These are phyloP conservation scores for Chalaropsis thielavioides DNA, from an alignment of 2,329 filamentous ascomycete genomes.

Conservation along the genomic window DNA sequence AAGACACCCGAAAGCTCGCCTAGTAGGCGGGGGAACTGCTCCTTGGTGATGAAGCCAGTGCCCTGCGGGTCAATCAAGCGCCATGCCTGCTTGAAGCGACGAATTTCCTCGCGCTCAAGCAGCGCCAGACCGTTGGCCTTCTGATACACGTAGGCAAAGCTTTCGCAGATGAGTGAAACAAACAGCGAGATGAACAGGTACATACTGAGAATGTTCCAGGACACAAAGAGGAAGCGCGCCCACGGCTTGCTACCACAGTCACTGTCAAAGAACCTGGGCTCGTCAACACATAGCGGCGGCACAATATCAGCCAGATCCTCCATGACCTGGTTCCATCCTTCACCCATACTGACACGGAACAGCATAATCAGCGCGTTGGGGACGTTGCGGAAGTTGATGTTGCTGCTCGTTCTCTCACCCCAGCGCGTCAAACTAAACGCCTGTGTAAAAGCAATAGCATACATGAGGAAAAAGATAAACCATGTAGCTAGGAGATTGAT, in stretches of 20 bases:
- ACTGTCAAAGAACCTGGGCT: slow-evolving; percentile 60
- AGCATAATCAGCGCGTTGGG: slow-evolving; percentile 86
- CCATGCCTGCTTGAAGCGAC: slow-evolving; percentile 97
- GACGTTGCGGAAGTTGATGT: slow-evolving; percentile 85
- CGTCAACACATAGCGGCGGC: slow-evolving; percentile 66
- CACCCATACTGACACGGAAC: slow-evolving; percentile 83
- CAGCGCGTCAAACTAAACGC: slow-evolving; percentile 92
- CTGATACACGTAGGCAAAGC: slow-evolving; percentile 98
- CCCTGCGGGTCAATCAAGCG: slow-evolving; percentile 86
- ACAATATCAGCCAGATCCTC: slow-evolving; percentile 77
- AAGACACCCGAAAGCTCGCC: slow-evolving; percentile 91
- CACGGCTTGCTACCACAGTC: slow-evolving; percentile 87
- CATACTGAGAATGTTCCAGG: slow-evolving; percentile 99
- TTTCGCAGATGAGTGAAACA: slow-evolving; percentile 97
- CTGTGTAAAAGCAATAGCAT: slow-evolving; percentile 90
- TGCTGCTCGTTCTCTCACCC: slow-evolving; percentile 52
- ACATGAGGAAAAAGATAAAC: slow-evolving; percentile 93
- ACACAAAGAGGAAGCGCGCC: slow-evolving; percentile 80
- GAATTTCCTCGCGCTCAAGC: slow-evolving; percentile 83
- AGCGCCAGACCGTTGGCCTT: slow-evolving; percentile 82
- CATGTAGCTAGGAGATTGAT: slow-evolving; percentile 87
- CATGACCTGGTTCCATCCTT: slow-evolving; percentile 96
- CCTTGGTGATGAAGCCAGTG: slow-evolving; percentile 78
- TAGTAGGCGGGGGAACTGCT: slow-evolving; percentile 74
- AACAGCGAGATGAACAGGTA: slow-evolving; percentile 99